Conservation (phyloP, 2,329 filamentous ascomycete genomes). For the Botrytis sinoallii region DNA sequence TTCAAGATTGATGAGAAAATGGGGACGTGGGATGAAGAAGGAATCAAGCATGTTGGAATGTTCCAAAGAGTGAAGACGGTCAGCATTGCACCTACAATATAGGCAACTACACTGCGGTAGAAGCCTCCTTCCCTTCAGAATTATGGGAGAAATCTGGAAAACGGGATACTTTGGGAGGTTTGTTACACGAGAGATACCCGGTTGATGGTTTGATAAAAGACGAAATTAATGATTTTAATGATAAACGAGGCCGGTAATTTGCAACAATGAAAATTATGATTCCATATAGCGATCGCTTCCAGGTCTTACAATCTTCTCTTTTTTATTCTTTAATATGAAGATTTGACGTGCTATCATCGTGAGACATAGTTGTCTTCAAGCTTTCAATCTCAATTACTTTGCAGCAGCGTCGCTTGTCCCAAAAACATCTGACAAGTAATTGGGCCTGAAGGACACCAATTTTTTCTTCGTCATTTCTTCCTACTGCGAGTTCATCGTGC, state of each 20-base stretch:
- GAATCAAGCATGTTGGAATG: conserved; percentile 85
- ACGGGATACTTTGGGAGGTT: not conserved
- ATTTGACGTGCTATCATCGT: not conserved
- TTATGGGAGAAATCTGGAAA: not conserved
- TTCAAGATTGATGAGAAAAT: conserved; percentile 71
- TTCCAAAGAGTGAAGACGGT: conserved; percentile 49
- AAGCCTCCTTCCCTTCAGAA: not conserved
- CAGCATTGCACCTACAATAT: conserved; percentile 31
- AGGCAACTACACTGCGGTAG: not conserved
- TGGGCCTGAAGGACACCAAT: too few species aligned
- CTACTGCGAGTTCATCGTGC: too few species aligned
- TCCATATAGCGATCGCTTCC: not conserved
- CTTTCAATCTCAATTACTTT: not conserved
- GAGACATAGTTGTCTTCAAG: not conserved
- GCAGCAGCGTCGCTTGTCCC: not conserved
- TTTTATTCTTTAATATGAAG: not conserved
- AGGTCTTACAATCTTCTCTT: not conserved
- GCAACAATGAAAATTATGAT: too few species aligned
- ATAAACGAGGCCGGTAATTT: not conserved
- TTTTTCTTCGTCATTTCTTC: too few species aligned
- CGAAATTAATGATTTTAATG: not conserved
- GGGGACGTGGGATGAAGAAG: conserved; percentile 80
- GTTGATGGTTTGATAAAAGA: not conserved
- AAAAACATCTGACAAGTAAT: too few species aligned
- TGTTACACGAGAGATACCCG: not conserved